Percentiles rank a stretch among this genome's conserved stretches.
These are phyloP conservation scores for Fusarium keratoplasticum DNA, from an alignment of 2,329 filamentous ascomycete species.

Conservation along the genomic window DNA sequence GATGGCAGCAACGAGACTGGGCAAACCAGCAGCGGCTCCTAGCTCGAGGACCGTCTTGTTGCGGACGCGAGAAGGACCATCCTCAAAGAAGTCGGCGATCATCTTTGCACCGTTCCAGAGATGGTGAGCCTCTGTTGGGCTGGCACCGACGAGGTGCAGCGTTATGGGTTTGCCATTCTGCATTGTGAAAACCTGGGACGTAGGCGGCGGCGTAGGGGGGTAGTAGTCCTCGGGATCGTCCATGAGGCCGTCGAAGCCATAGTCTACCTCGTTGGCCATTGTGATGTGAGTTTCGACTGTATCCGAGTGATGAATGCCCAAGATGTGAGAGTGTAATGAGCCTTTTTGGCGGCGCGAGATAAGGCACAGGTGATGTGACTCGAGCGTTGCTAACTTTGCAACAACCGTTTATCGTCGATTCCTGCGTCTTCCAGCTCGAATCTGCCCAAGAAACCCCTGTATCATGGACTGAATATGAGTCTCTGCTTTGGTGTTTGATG, in stretches of 20 bases:
- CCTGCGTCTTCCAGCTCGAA: neutral
- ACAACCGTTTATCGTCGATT: neutral
- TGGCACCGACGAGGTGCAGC: slow-evolving; percentile 86
- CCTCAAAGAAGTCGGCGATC: slow-evolving; percentile 82
- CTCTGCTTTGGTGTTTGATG: slow-evolving; percentile 25
- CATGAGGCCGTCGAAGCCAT: slow-evolving; percentile 70
- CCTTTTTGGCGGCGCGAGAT: neutral
- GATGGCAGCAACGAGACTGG: slow-evolving; percentile 80
- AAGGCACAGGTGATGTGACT: neutral
- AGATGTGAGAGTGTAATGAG: slow-evolving; percentile 11
- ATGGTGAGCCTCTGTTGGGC: slow-evolving; percentile 88
- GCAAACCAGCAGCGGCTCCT: slow-evolving; percentile 88
- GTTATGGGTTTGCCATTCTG: slow-evolving; percentile 72
- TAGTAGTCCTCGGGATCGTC: slow-evolving; percentile 85
- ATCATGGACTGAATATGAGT: slow-evolving; percentile 4
- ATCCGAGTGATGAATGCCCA: slow-evolving; percentile 7
- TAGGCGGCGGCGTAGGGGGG: slow-evolving; percentile 80
- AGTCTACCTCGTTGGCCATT: slow-evolving; percentile 53
- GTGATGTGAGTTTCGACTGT: neutral
- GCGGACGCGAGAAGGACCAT: slow-evolving; percentile 71
- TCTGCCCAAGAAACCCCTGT: neutral
- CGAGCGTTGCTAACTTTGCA: neutral
- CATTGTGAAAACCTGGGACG: slow-evolving; percentile 77
- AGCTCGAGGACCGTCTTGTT: slow-evolving; percentile 84
- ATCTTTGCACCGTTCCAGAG: slow-evolving; percentile 92